Base-by-base conservation (phyloP, 1,139 yeast genomes). In the Debaryomycetaceae sp. region DNA sequence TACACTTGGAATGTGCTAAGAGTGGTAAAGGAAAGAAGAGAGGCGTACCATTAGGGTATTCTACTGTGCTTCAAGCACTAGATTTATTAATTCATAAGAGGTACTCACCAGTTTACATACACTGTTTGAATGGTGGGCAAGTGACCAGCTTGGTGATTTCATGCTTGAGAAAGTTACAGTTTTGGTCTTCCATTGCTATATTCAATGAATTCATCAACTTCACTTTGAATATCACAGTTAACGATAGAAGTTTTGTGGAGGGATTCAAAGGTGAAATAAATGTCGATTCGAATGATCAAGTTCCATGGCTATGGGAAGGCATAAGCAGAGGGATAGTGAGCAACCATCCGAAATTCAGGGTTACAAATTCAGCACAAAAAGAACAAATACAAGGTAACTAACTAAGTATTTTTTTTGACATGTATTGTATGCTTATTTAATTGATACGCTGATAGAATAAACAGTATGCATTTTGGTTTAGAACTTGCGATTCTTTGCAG, bases 161-260 rank as follows among this genome's bases (percentile, higher is more conserved):
- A 6, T 88, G 97, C 57, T 67, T 89, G 33, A 67, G 98, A 26
- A 87, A 87, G 53, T 66, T 87, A 29, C 87, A 88, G 32, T 81
- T 85, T 52, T 92, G 98, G 98, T 83, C 95, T 7, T 78, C 87
- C 14, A 88, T 89, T 6, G 83, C 96, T 0, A 88, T 92, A 13
- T 81, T 86, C 51, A 88, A 84, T 49, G 98, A 92, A 60, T 91
- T 87, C 53, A 73, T 86, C 35, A 79, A 82, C 45, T 89, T 79
- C 58, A 78, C 91, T 5, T 81, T 87, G n/a, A 83, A 81, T 39
- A 81, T 87, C 35, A 89, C 89, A 32, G 79, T 87, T 19, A 86
- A 87, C 45, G 98, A 91, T 55, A 70, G 96, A 44, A 73, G 70
- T 40, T 92, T 91, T 57, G 88, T 92, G 17, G 96, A 89, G 48